These are phyloP conservation scores for Trypanosoma brucei DNA, from an alignment of 208 protist genomes.

Conservation along the genomic window DNA sequence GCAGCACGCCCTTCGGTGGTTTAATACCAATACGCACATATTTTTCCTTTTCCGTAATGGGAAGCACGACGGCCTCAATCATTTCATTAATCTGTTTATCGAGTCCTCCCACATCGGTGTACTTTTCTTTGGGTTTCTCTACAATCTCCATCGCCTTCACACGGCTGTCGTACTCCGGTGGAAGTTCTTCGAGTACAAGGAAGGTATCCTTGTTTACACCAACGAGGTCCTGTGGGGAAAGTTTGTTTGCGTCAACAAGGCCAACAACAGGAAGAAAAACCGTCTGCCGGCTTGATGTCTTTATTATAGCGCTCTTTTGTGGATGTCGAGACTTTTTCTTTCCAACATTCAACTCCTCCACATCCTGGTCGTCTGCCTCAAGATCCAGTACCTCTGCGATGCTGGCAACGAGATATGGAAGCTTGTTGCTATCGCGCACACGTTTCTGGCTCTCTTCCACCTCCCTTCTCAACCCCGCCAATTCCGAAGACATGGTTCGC, in stretches of 20 bases:
- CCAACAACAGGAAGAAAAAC: conserved; percentile 99
- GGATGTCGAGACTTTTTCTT: conserved; percentile 49
- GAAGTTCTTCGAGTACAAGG: conserved; percentile 98
- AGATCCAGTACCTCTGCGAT: conserved; percentile 84
- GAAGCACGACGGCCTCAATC: conserved; percentile 99
- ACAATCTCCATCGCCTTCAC: conserved; percentile 99
- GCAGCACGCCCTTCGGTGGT: conserved; percentile 97
- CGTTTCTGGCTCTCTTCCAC: conserved; percentile 65
- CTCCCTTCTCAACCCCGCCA: conserved; percentile 49
- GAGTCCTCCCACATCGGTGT: conserved; percentile 98
- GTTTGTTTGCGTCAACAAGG: conserved; percentile 95
- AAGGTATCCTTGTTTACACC: conserved; percentile 99
- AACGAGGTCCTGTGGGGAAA: conserved; percentile 98
- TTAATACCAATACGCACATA: conserved; percentile 99
- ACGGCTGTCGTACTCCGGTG: conserved; percentile 99
- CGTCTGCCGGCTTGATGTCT: conserved; percentile 98
- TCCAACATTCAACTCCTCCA: conserved; percentile 69
- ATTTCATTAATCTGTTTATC: conserved; percentile 99
- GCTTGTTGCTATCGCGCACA: conserved; percentile 77
- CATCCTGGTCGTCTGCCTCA: conserved; percentile 70
- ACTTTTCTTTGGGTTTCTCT: conserved; percentile 99
- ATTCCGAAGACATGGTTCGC: conserved; percentile 44
- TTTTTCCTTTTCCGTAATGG: conserved; percentile 98
- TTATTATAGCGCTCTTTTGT: conserved; percentile 98
- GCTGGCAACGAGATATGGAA: conserved; percentile 86